Conservation (phyloP, 805 yeast genomes). For the Myxozyma melibiosi region DNA sequence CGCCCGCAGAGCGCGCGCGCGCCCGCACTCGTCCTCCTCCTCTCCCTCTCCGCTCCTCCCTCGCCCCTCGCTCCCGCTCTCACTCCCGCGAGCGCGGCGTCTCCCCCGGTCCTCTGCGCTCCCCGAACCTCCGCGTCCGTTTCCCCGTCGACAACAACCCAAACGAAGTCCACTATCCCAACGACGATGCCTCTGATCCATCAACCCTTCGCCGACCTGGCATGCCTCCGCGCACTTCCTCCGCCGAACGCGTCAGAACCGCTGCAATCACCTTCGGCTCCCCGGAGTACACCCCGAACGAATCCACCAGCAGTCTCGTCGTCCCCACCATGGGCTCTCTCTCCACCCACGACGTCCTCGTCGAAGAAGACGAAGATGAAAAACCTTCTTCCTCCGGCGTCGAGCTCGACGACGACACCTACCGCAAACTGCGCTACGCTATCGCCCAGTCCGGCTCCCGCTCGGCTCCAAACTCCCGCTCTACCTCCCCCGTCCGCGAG, state of each 20-base stretch:
- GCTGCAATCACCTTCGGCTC: background rate
- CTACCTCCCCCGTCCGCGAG: slow-evolving; percentile 12
- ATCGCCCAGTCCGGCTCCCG: slow-evolving; percentile 17
- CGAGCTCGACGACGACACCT: slow-evolving; percentile 13
- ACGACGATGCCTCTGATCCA: background rate
- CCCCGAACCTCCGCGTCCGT: slow-evolving; percentile 35
- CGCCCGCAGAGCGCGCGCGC: slow-evolving; percentile 5
- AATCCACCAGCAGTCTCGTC: background rate
- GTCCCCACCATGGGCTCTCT: background rate
- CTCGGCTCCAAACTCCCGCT: slow-evolving; percentile 24
- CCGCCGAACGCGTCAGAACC: slow-evolving; percentile 2
- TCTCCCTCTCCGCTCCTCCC: slow-evolving; percentile 26
- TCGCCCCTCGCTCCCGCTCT: slow-evolving; percentile 31
- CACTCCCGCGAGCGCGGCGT: slow-evolving; percentile 25
- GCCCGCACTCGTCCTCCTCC: slow-evolving; percentile 28
- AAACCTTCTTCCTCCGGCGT: background rate
- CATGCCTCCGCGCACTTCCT: background rate
- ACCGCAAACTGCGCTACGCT: slow-evolving; percentile 20
- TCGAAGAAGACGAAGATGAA: slow-evolving; percentile 21
- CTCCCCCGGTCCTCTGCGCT: slow-evolving; percentile 25
- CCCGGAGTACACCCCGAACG: background rate
- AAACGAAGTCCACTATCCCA: slow-evolving; percentile 34
- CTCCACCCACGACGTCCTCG: slow-evolving; percentile 2
- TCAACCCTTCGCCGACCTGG: background rate
- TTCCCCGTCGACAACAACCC: slow-evolving; percentile 39